phyloP scores from a whole-genome alignment of 1,139 yeast species.

The Yamadazyma friedrichii region DNA sequence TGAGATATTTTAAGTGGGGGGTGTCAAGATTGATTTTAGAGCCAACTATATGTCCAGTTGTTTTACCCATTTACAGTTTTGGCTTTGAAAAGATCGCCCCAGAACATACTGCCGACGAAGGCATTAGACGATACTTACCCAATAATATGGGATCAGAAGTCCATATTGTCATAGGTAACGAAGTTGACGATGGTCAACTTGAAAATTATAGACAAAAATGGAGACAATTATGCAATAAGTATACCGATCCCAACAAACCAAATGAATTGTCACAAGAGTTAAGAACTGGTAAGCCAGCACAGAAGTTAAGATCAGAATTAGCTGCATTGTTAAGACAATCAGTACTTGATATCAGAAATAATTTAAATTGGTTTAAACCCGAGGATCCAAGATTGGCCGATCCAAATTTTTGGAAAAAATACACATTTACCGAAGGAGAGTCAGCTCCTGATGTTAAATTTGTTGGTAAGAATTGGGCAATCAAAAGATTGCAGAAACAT shows the following conservation, averaged over 20 bases:
- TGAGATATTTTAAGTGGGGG: conserved; percentile 97
- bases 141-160: conserved; percentile 66
- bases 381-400: conserved; percentile 63
- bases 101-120: conserved; percentile 60
- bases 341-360: conserved; percentile 57
- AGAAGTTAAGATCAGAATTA: conserved; percentile 60
- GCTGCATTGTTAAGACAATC: conserved; percentile 68
- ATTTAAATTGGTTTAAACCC: conserved; percentile 48
- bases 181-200: conserved; percentile 62
- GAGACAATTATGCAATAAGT: conserved; percentile 58
- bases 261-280: conserved; percentile 61
- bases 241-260: conserved; percentile 49
- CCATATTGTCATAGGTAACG: conserved; percentile 69
- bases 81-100: conserved; percentile 91
- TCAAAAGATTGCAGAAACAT: conserved; percentile 61
- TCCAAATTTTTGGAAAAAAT: conserved; percentile 71
- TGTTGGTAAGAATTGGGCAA: conserved; percentile 79
- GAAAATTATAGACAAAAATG: conserved; percentile 64
- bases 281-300: conserved; percentile 62
- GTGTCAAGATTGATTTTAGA: conserved; percentile 80
- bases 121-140: conserved; percentile 59
- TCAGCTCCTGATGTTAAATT: conserved; percentile 68
- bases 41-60: conserved; percentile 77
- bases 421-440: conserved; percentile 61
- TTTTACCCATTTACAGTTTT: conserved; percentile 82